These are phyloP conservation scores for Fragilaria crotonensis DNA, from an alignment of 108 stramenopile species.

Conservation along the genomic window DNA sequence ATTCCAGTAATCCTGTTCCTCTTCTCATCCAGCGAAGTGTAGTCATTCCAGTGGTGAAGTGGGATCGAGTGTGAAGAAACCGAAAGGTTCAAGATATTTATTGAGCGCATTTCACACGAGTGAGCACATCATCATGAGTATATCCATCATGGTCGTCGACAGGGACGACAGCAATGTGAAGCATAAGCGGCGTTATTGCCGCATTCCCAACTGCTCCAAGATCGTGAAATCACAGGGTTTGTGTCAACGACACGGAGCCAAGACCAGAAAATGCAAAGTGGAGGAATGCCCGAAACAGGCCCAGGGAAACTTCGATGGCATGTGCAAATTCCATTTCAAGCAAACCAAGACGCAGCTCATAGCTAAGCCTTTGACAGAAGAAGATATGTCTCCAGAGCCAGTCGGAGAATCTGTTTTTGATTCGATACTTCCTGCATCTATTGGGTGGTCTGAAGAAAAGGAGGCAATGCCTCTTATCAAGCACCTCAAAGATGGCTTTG, in stretches of 20 bases:
- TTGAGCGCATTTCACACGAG: too few relatives aligned
- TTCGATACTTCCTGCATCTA: constrained; percentile 37
- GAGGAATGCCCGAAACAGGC: constrained; percentile 43
- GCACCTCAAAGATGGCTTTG: constrained; percentile 39
- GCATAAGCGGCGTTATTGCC: constrained; percentile 48
- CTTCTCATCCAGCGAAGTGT: too few relatives aligned
- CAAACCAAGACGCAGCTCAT: constrained; percentile 16
- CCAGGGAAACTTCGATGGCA: constrained; percentile 56
- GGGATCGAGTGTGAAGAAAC: too few relatives aligned
- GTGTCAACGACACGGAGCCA: constrained; percentile 58
- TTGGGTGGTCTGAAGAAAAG: constrained; percentile 14
- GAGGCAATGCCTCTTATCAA: constrained; percentile 27
- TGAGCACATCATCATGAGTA: too few relatives aligned
- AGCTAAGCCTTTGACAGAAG: constrained; percentile 28
- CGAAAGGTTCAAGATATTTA: too few relatives aligned
- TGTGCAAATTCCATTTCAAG: constrained; percentile 68
- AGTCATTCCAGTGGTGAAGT: too few relatives aligned
- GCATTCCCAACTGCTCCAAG: constrained; percentile 37
- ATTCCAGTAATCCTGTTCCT: too few relatives aligned
- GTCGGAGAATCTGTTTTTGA: constrained; percentile 58
- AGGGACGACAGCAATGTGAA: background rate
- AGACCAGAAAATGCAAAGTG: constrained; percentile 40
- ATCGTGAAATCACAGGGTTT: constrained; percentile 67
- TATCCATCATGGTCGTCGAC: background rate
- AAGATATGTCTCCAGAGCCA: constrained; percentile 14